phyloP scores from a whole-genome alignment of 495 filamentous ascomycete genomes.

The Neurospora discreta region DNA sequence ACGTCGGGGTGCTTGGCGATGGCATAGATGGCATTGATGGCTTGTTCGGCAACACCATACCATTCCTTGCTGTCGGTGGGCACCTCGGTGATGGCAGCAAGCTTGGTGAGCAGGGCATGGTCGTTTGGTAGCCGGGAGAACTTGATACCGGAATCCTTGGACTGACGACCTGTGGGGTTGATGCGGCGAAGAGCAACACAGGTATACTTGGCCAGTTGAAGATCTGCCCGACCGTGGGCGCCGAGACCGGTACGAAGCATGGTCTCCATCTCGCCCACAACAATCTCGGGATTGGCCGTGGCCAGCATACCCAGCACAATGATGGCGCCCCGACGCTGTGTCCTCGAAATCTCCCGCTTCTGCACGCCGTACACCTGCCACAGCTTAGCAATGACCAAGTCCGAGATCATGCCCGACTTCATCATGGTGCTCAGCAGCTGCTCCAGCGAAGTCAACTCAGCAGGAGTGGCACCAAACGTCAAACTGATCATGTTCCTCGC shows the following conservation, averaged over 20 bases:
- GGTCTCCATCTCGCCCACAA: slow-evolving; percentile 84
- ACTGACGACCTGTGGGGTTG: slow-evolving; percentile 67
- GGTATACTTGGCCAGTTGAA: slow-evolving; percentile 86
- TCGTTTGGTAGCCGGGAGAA: slow-evolving; percentile 81
- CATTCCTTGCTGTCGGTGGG: slow-evolving; percentile 86
- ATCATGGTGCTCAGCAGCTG: slow-evolving; percentile 96
- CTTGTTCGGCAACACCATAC: slow-evolving; percentile 96
- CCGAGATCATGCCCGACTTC: slow-evolving; percentile 77
- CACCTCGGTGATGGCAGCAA: slow-evolving; percentile 77
- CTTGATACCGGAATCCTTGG: slow-evolving; percentile 54
- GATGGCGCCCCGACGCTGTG: slow-evolving; percentile 85
- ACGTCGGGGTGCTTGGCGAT: slow-evolving; percentile 89
- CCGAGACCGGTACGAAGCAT: slow-evolving; percentile 89
- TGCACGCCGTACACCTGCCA: slow-evolving; percentile 97
- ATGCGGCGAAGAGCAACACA: slow-evolving; percentile 87
- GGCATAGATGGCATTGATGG: slow-evolving; percentile 91
- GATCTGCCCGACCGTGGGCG: slow-evolving; percentile 62
- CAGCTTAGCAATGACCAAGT: slow-evolving; percentile 78
- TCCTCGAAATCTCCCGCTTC: slow-evolving; percentile 82
- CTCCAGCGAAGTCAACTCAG: slow-evolving; percentile 89
- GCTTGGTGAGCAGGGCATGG: slow-evolving; percentile 68
- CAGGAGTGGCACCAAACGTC: slow-evolving; percentile 87
- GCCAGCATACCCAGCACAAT: slow-evolving; percentile 97
- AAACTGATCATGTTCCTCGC: slow-evolving; percentile 98
- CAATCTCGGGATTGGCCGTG: slow-evolving; percentile 81